These are phyloP conservation scores for Boletus coccyginus DNA, from an alignment of 768 basidiomycete genomes.

Conservation along the genomic window DNA sequence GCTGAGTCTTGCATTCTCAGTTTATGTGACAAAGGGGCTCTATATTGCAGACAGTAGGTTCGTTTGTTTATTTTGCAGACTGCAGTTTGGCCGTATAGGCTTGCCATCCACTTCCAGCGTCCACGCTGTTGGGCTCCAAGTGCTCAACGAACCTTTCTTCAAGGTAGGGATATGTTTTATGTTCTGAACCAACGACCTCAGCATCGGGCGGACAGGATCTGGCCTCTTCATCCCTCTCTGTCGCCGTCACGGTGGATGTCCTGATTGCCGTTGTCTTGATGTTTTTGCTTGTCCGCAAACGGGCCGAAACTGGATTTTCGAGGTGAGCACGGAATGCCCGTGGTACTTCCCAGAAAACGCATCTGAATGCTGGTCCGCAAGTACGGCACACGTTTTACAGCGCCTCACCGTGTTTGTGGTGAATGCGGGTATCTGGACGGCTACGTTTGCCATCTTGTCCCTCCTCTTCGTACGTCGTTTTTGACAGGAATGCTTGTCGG, in stretches of 20 bases:
- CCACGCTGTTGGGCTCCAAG: not conserved
- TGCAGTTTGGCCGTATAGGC: not conserved
- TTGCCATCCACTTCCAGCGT: not conserved
- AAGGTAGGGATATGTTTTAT: not conserved
- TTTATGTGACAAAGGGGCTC: not conserved
- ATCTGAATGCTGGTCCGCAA: not conserved
- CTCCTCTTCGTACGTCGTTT: conserved; percentile 42
- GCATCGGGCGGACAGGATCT: not conserved
- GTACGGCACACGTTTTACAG: conserved; percentile 5
- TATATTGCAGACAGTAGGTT: conserved; percentile 3
- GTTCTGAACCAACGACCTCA: not conserved
- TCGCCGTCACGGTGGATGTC: conserved; percentile 7
- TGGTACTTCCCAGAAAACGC: not conserved
- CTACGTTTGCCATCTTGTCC: conserved; percentile 45
- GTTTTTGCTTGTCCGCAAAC: conserved; percentile 6
- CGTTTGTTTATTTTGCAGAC: not conserved
- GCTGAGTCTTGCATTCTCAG: not conserved
- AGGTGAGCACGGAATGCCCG: not conserved
- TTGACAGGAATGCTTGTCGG: not conserved
- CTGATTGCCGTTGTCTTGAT: conserved; percentile 4
- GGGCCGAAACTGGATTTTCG: not conserved
- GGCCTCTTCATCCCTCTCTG: not conserved
- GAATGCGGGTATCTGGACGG: conserved; percentile 42
- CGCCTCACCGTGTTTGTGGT: conserved; percentile 8
- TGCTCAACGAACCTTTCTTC: not conserved